Conservation (phyloP, 352 stramenopile genomes). For the Phytophthora pinifolia region DNA sequence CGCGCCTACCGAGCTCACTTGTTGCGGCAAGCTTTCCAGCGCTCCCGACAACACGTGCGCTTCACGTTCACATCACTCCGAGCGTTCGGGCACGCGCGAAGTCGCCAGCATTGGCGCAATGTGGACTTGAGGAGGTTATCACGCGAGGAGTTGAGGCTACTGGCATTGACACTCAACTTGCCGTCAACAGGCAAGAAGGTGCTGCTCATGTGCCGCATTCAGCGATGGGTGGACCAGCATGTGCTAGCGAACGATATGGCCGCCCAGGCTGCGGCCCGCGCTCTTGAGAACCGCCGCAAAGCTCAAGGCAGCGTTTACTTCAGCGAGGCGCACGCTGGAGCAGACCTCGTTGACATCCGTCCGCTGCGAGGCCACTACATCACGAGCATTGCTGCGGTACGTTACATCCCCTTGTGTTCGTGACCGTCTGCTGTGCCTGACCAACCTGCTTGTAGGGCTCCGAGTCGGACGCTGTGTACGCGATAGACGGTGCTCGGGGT, state of each 20-base stretch:
- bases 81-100: slow-evolving; percentile 52
- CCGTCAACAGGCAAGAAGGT: slow-evolving; percentile 80
- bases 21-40: slow-evolving; percentile 56
- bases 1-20: slow-evolving; percentile 60
- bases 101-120: slow-evolving; percentile 51
- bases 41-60: slow-evolving; percentile 37
- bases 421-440: slow-evolving; percentile 4
- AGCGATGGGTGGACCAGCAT: slow-evolving; percentile 76
- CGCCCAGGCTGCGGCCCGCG: slow-evolving; percentile 49
- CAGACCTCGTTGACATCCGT: slow-evolving; percentile 52
- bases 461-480: slow-evolving; percentile 74
- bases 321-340: slow-evolving; percentile 43
- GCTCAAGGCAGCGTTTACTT: slow-evolving; percentile 73
- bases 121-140: slow-evolving; percentile 63
- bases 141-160: slow-evolving; percentile 59
- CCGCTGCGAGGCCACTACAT: slow-evolving; percentile 67
- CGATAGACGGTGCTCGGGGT: slow-evolving; percentile 53
- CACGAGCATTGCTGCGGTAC: slow-evolving; percentile 56
- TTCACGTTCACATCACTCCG: slow-evolving; percentile 54
- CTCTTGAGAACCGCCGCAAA: slow-evolving; percentile 57
- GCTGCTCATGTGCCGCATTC: slow-evolving; percentile 66
- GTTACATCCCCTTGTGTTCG: slow-evolving; percentile 12
- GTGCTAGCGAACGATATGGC: slow-evolving; percentile 60
- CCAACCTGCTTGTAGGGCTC: slow-evolving; percentile 34
- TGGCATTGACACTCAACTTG: slow-evolving; percentile 66